Evolutionary conservation across 495 filamentous ascomycete species (phyloP).

Genomic region (Talaromyces proteolyticus): DNA sequence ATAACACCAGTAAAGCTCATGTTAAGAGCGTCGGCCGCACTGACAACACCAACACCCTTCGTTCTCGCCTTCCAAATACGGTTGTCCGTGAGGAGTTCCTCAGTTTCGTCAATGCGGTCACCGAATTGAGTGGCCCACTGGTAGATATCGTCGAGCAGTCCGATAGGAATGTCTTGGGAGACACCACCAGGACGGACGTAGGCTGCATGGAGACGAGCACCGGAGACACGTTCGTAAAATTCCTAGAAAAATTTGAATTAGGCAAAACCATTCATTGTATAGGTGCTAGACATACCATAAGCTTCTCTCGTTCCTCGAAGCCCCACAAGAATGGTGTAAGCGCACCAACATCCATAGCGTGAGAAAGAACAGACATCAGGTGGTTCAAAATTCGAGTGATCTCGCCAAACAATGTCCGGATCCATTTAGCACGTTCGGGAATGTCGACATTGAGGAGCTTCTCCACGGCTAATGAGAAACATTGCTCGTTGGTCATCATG

Average conservation of each 20-base stretch:
- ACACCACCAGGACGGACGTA: slow-evolving; percentile 98
- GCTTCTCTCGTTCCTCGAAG: slow-evolving; percentile 98
- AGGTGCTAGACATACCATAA: slow-evolving; percentile 69
- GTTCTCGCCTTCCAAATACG: slow-evolving; percentile 97
- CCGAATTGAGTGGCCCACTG: slow-evolving; percentile 99
- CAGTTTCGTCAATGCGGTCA: slow-evolving; percentile 98
- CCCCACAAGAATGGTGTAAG: slow-evolving; percentile 99
- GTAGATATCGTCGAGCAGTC: slow-evolving; percentile 98
- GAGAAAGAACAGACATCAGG: slow-evolving; percentile 94
- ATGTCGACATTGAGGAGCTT: slow-evolving; percentile 98
- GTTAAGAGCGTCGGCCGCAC: slow-evolving; percentile 88
- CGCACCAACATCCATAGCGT: slow-evolving; percentile 99
- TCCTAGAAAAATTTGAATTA: slow-evolving; percentile 52
- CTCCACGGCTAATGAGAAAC: slow-evolving; percentile 90
- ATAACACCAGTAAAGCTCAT: slow-evolving; percentile 96
- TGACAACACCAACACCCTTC: slow-evolving; percentile 85
- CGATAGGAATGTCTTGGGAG: slow-evolving; percentile 87
- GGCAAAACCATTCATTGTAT: background rate
- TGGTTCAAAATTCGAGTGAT: slow-evolving; percentile 95
- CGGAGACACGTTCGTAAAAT: slow-evolving; percentile 99
- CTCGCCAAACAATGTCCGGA: slow-evolving; percentile 93
- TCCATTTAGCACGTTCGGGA: slow-evolving; percentile 92
- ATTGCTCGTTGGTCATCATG: slow-evolving; percentile 99
- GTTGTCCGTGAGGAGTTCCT: slow-evolving; percentile 98
- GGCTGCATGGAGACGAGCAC: slow-evolving; percentile 94